These are phyloP conservation scores for Saccharomycopsis selenospora DNA, from an alignment of 805 yeast genomes.

Conservation along the genomic window DNA sequence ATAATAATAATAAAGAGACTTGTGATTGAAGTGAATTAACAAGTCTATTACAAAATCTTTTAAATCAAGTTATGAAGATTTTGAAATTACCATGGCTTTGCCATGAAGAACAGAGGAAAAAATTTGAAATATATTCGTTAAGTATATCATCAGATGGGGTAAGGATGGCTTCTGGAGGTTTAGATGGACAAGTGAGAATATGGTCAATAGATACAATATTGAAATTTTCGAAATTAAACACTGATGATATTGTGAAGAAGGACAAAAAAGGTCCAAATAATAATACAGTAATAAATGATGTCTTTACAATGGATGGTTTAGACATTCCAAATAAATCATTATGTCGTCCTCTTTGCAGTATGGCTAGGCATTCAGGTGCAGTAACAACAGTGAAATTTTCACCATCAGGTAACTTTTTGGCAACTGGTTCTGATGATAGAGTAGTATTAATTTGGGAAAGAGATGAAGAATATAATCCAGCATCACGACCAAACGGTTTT, in stretches of 20 bases:
- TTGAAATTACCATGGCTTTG: slow-evolving; percentile 67
- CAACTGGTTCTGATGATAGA: slow-evolving; percentile 93
- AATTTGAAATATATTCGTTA: slow-evolving; percentile 79
- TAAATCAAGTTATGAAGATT: too few species aligned
- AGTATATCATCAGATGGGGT: slow-evolving; percentile 76
- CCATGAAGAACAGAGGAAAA: slow-evolving; percentile 69
- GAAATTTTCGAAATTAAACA: slow-evolving; percentile 28
- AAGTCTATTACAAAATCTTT: not conserved
- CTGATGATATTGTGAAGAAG: slow-evolving; percentile 8
- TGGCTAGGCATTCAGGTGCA: slow-evolving; percentile 95
- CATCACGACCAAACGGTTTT: slow-evolving; percentile 46
- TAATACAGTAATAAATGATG: slow-evolving; percentile 10
- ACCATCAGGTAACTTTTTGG: slow-evolving; percentile 85
- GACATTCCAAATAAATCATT: slow-evolving; percentile 26
- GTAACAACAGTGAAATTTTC: slow-evolving; percentile 91
- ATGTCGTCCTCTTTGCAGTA: slow-evolving; percentile 70
- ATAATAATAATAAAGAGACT: not conserved
- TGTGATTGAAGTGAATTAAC: not conserved
- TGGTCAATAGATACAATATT: slow-evolving; percentile 66
- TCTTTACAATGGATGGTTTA: not conserved
- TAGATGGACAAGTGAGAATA: slow-evolving; percentile 80
- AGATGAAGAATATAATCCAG: slow-evolving; percentile 53
- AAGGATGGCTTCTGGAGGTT: slow-evolving; percentile 87
- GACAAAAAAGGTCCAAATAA: slow-evolving; percentile 2
- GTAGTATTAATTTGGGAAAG: slow-evolving; percentile 88